phyloP scores from a whole-genome alignment of 2,329 filamentous ascomycete genomes.

The Colletotrichum simmondsii region DNA sequence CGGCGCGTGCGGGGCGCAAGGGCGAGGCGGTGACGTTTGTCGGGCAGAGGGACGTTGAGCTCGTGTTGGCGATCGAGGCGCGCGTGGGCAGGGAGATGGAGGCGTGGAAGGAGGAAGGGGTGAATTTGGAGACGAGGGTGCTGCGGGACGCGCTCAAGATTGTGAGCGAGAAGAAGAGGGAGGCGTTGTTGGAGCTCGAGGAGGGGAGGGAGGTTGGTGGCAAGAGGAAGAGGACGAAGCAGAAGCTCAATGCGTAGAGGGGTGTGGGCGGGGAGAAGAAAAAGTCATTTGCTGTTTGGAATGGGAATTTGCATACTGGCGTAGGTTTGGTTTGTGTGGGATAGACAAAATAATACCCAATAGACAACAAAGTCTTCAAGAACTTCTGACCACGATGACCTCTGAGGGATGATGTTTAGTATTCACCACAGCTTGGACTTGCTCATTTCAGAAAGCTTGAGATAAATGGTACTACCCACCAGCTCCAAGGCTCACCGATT shows the following conservation, averaged over 20 bases:
- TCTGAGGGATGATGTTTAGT: too few relatives aligned
- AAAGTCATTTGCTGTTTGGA: too few relatives aligned
- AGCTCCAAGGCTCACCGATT: too few relatives aligned
- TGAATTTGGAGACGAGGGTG: conserved; percentile 92
- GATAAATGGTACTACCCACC: too few relatives aligned
- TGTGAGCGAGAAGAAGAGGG: conserved; percentile 95
- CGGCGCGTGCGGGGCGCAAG: conserved; percentile 86
- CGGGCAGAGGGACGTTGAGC: conserved; percentile 90
- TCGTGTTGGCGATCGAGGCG: conserved; percentile 90
- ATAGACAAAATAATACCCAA: conserved; percentile 30
- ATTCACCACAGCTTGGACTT: too few relatives aligned
- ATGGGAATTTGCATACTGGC: not conserved
- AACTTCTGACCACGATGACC: not conserved
- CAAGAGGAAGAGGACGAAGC: conserved; percentile 75
- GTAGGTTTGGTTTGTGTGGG: not conserved
- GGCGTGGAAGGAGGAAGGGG: conserved; percentile 88
- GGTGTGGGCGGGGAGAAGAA: not conserved
- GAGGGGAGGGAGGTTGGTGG: conserved; percentile 91
- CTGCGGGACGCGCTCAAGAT: conserved; percentile 86
- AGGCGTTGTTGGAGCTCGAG: conserved; percentile 90
- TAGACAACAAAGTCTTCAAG: not conserved
- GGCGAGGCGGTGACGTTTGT: conserved; percentile 90
- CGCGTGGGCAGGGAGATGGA: conserved; percentile 85
- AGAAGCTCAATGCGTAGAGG: conserved; percentile 55
- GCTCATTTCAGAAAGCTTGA: too few relatives aligned